Conservation (phyloP, 2,329 filamentous ascomycete species). For the Talaromyces amestolkiae region DNA sequence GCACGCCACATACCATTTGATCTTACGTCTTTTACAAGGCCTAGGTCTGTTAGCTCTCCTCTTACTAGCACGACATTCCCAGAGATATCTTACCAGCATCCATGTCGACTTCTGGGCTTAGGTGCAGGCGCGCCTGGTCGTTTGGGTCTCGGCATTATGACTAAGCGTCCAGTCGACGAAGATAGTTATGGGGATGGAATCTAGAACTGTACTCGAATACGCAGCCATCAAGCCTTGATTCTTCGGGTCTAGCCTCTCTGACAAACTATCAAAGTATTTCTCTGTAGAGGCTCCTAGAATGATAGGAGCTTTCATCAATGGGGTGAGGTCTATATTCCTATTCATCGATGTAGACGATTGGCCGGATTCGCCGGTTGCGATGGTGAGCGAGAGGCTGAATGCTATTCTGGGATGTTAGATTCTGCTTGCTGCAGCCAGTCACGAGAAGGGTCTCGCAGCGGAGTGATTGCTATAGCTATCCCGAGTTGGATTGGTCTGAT, state of each 20-base stretch:
- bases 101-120: slow-evolving; percentile 65
- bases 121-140: slow-evolving; percentile 62
- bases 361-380: slow-evolving; percentile 16
- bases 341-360: slow-evolving; percentile 19
- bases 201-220: neutral
- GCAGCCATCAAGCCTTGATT: slow-evolving; percentile 20
- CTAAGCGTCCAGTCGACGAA: slow-evolving; percentile 7
- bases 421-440: neutral
- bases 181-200: neutral
- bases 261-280: slow-evolving; percentile 16
- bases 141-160: slow-evolving; percentile 63
- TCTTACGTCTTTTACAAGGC: slow-evolving; percentile 76
- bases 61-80: neutral
- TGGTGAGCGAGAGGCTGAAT: neutral
- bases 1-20: slow-evolving; percentile 62
- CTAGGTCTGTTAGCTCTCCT: slow-evolving; percentile 40
- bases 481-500: neutral
- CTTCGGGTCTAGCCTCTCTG: slow-evolving; percentile 4
- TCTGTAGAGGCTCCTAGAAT: slow-evolving; percentile 19
- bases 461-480: slow-evolving; percentile 2
- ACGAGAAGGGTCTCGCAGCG: neutral
- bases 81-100: slow-evolving; percentile 59
- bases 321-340: slow-evolving; percentile 14
- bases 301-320: slow-evolving; percentile 19
- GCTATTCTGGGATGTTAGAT: neutral